A percentile compares a stretch with the other conserved stretches of the same genome.
phyloP scores from a whole-genome alignment of 139 green algal species.

The Picochlorum sp. region DNA sequence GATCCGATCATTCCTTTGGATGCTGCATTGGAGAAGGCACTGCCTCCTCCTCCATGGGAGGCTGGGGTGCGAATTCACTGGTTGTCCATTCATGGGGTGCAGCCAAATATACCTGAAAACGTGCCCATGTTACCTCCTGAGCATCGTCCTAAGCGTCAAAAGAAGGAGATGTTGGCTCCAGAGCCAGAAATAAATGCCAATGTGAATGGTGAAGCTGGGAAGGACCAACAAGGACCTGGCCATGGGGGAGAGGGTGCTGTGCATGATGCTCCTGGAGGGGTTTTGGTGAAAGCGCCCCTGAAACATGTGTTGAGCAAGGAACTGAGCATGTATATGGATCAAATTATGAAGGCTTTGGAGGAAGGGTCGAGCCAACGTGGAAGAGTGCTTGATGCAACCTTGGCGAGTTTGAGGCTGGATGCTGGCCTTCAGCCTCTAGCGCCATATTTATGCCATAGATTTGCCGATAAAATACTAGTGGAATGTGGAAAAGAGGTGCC shows the following conservation, averaged over 20 bases:
- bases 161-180: background rate
- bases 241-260: conserved; percentile 5
- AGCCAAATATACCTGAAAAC: conserved; percentile 86
- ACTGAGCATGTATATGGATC: conserved; percentile 66
- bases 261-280: conserved; percentile 17
- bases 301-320: conserved; percentile 69
- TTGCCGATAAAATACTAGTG: conserved; percentile 41
- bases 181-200: conserved; percentile 1
- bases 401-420: conserved; percentile 17
- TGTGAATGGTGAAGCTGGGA: background rate
- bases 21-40: conserved; percentile 33
- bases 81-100: conserved; percentile 81
- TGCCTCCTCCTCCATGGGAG: conserved; percentile 66
- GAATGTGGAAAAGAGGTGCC: background rate
- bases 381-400: conserved; percentile 4
- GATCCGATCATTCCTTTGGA: conserved; percentile 28
- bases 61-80: conserved; percentile 73
- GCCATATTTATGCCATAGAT: conserved; percentile 74
- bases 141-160: background rate
- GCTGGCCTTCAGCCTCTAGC: conserved; percentile 66
- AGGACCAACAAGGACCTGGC: background rate
- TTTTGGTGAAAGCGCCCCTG: conserved; percentile 49
- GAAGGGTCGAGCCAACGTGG: conserved; percentile 5
- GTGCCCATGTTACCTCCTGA: conserved; percentile 18
- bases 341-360: conserved; percentile 30